Percentiles rank a stretch among this genome's conserved stretches.
phyloP scores from a whole-genome alignment of 225 moss, liverwort and hornwort genomes.

The Climacium dendroides region DNA sequence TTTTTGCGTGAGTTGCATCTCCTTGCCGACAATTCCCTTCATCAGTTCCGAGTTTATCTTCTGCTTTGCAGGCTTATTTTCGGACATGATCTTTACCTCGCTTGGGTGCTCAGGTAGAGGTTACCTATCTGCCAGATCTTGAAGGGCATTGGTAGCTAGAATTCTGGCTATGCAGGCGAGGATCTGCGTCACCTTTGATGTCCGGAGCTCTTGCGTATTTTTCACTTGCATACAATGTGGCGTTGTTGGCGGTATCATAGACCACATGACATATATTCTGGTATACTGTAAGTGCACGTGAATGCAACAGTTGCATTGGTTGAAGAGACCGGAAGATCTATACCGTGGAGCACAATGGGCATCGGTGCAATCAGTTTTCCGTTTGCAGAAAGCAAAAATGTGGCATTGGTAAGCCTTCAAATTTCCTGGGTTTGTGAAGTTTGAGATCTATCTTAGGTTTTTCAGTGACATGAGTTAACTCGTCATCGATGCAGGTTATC shows the following conservation, averaged over 20 bases:
- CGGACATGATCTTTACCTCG: neutral
- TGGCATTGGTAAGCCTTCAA: neutral
- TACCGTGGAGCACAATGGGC: neutral
- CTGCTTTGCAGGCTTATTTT: neutral
- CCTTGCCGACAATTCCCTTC: neutral
- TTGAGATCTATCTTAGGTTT: neutral
- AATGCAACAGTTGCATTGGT: neutral
- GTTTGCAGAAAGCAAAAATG: neutral
- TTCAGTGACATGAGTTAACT: neutral
- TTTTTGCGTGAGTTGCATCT: conserved; percentile 4
- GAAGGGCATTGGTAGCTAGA: conserved; percentile 6
- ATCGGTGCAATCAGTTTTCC: neutral
- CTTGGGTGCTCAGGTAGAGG: neutral
- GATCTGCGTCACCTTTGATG: neutral
- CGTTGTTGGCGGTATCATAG: neutral
- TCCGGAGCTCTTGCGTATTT: neutral
- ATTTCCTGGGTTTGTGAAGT: neutral
- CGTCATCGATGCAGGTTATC: neutral
- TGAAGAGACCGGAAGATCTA: neutral
- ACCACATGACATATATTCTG: neutral
- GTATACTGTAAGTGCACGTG: neutral
- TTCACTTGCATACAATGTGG: neutral
- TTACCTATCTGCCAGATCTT: conserved; percentile 5
- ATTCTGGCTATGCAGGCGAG: neutral
- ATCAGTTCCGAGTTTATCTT: conserved; percentile 6